Percentiles rank a stretch among this genome's conserved stretches.
phyloP scores from a whole-genome alignment of 148 eudicot species.

The Cornus controversa region DNA sequence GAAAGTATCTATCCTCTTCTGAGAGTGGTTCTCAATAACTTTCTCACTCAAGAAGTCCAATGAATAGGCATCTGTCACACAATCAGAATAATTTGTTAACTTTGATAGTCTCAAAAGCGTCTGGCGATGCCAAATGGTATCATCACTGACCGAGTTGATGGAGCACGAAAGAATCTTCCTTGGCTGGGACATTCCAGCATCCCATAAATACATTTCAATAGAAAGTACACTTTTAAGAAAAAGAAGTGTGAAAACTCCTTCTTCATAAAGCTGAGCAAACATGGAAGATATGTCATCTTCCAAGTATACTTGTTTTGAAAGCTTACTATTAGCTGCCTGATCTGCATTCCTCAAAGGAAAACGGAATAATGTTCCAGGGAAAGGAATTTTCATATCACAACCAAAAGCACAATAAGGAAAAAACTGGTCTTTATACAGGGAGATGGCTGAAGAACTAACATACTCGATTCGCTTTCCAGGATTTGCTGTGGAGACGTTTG shows the following conservation, averaged over 20 bases:
- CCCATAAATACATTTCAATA: conserved; percentile 93
- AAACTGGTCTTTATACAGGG: conserved; percentile 83
- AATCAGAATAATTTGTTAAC: conserved; percentile 34
- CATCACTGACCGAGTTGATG: conserved; percentile 52
- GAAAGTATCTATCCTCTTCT: conserved; percentile 62
- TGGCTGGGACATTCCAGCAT: conserved; percentile 63
- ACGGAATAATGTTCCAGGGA: conserved; percentile 91
- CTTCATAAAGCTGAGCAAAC: conserved; percentile 84
- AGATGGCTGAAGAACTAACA: conserved; percentile 83
- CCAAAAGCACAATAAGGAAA: conserved; percentile 94
- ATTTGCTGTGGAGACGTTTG: conserved; percentile 86
- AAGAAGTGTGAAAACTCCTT: conserved; percentile 80
- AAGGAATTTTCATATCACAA: conserved; percentile 83
- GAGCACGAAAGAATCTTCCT: conserved; percentile 78
- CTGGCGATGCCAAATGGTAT: conserved; percentile 81
- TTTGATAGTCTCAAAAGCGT: conserved; percentile 77
- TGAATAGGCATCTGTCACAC: conserved; percentile 65
- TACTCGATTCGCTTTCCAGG: conserved; percentile 97
- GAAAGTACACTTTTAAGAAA: conserved; percentile 83
- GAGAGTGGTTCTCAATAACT: conserved; percentile 39
- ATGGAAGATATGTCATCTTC: conserved; percentile 82
- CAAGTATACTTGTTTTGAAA: conserved; percentile 86
- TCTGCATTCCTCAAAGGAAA: conserved; percentile 93
- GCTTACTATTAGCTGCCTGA: conserved; percentile 89
- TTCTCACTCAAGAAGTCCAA: conserved; percentile 78